These are phyloP conservation scores for Aspergillus haitiensis DNA, from an alignment of 495 filamentous ascomycete species.

Conservation along the genomic window DNA sequence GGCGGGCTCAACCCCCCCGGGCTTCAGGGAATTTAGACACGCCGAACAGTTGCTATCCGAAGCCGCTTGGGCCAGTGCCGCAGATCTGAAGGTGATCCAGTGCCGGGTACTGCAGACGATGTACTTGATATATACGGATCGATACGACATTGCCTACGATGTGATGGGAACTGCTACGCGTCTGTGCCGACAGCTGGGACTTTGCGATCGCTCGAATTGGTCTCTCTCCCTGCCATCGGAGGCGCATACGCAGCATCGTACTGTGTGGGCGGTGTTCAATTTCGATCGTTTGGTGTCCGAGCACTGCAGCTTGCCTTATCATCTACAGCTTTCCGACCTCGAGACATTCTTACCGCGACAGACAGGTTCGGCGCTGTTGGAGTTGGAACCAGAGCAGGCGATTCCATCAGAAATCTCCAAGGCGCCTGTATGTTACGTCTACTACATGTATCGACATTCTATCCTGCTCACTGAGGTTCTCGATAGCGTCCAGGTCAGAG, in stretches of 20 bases:
- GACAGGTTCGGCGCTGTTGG: not conserved
- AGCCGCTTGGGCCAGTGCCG: not conserved
- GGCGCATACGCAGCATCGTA: not conserved
- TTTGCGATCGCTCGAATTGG: not conserved
- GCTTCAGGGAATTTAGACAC: not conserved
- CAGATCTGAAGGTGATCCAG: not conserved
- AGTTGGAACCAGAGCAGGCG: not conserved
- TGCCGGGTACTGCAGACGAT: not conserved
- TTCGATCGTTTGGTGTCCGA: not conserved
- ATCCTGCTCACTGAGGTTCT: not conserved
- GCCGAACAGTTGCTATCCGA: not conserved
- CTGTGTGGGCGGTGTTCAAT: not conserved
- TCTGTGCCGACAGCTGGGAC: not conserved
- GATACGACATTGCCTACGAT: not conserved
- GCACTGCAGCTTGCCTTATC: not conserved
- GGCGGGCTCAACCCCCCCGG: not conserved
- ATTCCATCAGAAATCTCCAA: not conserved
- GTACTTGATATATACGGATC: not conserved
- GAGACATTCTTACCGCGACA: not conserved
- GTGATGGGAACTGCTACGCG: not conserved
- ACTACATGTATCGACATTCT: not conserved
- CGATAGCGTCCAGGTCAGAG: not conserved
- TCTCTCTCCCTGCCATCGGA: not conserved
- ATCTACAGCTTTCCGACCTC: not conserved
- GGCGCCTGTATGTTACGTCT: not conserved